Evolutionary conservation across 1,284 basidiomycete genomes (phyloP), one percentile per base, ranked within the genome.

Genomic region (Peniophora sp.): DNA sequence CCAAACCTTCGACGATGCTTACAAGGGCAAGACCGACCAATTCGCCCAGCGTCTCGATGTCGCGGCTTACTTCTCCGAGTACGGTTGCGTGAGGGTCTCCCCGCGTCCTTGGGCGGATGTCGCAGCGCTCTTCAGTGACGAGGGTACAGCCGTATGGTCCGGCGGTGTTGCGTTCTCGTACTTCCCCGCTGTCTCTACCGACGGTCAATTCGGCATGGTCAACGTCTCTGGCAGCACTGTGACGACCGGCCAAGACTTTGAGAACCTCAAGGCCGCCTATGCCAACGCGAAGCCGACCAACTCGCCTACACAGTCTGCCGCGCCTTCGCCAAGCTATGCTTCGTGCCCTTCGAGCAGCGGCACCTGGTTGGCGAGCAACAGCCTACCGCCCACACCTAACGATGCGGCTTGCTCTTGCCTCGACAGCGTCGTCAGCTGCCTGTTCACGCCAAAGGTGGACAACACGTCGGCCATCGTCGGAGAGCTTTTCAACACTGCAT

Each of bases 31-130:
- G 52, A 78, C 79, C 34, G 66, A 62, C 25, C 73, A 77, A 35
- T 89, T 78, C 65, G 76, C 72, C 59, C 74, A 78, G 55, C 27
- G 27, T 12, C 84, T 86, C 64, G 89, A 90, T 50, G 79, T 94
- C 22, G 80, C 83, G 1, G 89, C 89, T 3, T 95, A 95, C 74
- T 91, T 95, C 70, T 89, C 89, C 63, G 92, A 97, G 74, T 96
- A 80, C 56, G 92, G 92, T 52, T 92, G 88, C 61, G 81, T 85
- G 61, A 77, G 69, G 11, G 68, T 64, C 20, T 70, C 72, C 19
- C 81, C 85, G 43, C 83, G 91, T 59, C 69, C 83, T 23, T 97
- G 90, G 89, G 85, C 81, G 36, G 92, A 97, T 65, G 81, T 85
- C 12, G 71, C 67, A 32, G 78, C 85, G n/a, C 74, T 97, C 17